These are phyloP conservation scores for Aspergillus ochraceus DNA, from an alignment of 2,329 filamentous ascomycete species.

Conservation along the genomic window DNA sequence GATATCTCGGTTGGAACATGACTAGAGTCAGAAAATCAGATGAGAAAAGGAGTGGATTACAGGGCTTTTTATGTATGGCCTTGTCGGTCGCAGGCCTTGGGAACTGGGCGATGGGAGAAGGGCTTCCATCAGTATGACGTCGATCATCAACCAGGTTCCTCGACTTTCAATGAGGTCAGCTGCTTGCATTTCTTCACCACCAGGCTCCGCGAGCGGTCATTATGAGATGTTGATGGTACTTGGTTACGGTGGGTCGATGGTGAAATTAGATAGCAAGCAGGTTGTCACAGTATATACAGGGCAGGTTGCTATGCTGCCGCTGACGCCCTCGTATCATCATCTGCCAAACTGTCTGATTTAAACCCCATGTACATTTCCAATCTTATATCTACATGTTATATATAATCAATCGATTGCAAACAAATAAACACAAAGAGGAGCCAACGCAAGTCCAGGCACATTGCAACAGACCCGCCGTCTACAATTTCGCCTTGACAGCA, in stretches of 20 bases:
- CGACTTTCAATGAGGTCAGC: neutral
- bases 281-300: neutral
- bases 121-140: conserved; percentile 16
- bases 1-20: neutral
- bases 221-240: neutral
- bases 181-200: neutral
- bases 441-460: neutral
- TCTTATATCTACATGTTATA: too few species aligned
- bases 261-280: neutral
- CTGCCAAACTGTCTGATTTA: neutral
- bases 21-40: neutral
- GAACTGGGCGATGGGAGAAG: neutral
- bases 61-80: neutral
- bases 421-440: neutral
- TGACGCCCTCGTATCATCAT: neutral
- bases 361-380: too few species aligned
- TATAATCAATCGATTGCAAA: neutral
- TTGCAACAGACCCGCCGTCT: conserved; percentile 10
- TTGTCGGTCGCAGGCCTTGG: neutral
- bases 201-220: neutral
- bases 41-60: neutral
- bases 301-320: too few species aligned
- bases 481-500: conserved; percentile 46
- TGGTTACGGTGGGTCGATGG: neutral
- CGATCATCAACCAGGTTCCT: neutral